These are phyloP conservation scores for Flaveria linearis DNA, from an alignment of 129 eudicot species.

Conservation along the genomic window DNA sequence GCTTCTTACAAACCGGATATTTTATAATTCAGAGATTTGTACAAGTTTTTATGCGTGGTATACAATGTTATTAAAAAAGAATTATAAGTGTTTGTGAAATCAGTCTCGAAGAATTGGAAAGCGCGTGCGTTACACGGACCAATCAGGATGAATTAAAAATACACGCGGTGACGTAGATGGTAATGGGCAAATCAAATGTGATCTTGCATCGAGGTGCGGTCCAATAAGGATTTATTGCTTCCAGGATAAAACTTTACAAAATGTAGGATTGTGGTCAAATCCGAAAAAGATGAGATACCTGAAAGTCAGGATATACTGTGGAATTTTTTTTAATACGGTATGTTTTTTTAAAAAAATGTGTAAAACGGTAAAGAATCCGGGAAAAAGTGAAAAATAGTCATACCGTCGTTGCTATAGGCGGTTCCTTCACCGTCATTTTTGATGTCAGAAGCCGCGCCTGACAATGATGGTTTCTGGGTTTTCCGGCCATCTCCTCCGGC, in stretches of 20 bases:
- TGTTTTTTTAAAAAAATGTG: too few species aligned
- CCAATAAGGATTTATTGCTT: background rate
- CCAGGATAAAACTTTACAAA: background rate
- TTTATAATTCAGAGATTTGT: constrained; percentile 8
- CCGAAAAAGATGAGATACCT: too few species aligned
- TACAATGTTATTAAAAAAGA: background rate
- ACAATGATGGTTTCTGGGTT: too few species aligned
- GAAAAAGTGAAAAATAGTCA: too few species aligned
- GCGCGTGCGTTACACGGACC: constrained; percentile 7
- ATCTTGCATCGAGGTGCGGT: constrained; percentile 27
- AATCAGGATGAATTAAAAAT: background rate
- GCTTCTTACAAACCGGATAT: constrained; percentile 8
- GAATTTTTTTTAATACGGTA: too few species aligned
- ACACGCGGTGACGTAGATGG: background rate
- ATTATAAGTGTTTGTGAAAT: background rate
- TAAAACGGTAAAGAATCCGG: too few species aligned
- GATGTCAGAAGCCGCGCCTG: too few species aligned
- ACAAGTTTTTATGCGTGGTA: constrained; percentile 3
- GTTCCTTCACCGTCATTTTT: too few species aligned
- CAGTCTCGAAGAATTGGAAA: background rate
- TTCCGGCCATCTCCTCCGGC: too few species aligned
- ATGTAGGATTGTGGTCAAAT: too few species aligned
- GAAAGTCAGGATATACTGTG: too few species aligned
- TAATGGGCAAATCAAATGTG: background rate
- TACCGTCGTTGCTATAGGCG: too few species aligned